phyloP scores from a whole-genome alignment of 108 stramenopile genomes.

The Stephanodiscus triporus region DNA sequence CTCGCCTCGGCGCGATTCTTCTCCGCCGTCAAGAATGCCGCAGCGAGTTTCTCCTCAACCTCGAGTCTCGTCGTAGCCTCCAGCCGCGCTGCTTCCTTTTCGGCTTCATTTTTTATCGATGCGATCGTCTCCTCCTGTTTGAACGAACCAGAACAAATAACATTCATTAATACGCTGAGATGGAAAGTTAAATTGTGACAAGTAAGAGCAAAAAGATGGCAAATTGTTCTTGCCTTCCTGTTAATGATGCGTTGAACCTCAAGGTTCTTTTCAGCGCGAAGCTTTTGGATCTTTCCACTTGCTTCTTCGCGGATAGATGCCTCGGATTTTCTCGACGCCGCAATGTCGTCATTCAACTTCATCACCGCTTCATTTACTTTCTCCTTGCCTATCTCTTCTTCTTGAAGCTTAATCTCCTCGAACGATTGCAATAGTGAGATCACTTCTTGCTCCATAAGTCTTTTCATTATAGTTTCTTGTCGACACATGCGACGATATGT shows the following conservation, averaged over 20 bases:
- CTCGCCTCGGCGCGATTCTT: slow-evolving; percentile 29
- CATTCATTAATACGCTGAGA: neutral
- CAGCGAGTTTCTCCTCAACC: slow-evolving; percentile 25
- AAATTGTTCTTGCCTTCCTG: slow-evolving; percentile 14
- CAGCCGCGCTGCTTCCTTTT: slow-evolving; percentile 24
- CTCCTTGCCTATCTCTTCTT: slow-evolving; percentile 19
- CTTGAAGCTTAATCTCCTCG: slow-evolving; percentile 20
- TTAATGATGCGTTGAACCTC: slow-evolving; percentile 30
- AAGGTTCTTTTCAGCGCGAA: slow-evolving; percentile 24
- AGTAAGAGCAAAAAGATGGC: neutral
- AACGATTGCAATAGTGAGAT: slow-evolving; percentile 34
- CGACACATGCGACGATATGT: slow-evolving; percentile 59
- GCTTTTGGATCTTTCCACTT: slow-evolving; percentile 15
- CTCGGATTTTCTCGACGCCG: slow-evolving; percentile 17
- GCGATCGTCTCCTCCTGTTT: slow-evolving; percentile 26
- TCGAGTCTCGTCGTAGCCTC: slow-evolving; percentile 30
- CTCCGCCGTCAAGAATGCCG: slow-evolving; percentile 7
- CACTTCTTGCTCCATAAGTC: slow-evolving; percentile 34
- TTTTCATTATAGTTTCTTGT: slow-evolving; percentile 55
- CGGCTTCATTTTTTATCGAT: slow-evolving; percentile 21
- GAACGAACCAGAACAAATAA: neutral
- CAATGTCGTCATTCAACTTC: slow-evolving; percentile 32
- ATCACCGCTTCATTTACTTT: slow-evolving; percentile 29
- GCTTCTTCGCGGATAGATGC: slow-evolving; percentile 31
- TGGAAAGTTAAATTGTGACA: neutral